Evolutionary conservation across 768 basidiomycete genomes (phyloP), one percentile per base, ranked within the genome.

Genomic region (Trametes maxima): DNA sequence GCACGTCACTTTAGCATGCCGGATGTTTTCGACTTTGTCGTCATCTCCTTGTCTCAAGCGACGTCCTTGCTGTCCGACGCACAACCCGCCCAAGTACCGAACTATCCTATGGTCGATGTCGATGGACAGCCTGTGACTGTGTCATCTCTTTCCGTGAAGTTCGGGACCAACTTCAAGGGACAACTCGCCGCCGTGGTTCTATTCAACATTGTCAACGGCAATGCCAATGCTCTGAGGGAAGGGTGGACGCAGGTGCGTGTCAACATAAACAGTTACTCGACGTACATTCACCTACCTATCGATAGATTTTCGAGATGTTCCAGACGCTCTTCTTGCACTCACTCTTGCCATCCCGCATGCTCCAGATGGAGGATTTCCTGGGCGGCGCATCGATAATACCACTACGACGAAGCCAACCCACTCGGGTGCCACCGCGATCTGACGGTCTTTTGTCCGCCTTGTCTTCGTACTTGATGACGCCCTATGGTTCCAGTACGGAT

Each of bases 301-400:
- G 28, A 5, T 8, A 97, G 91, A 94, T 99, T 56, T 98, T 99
- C 68, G 96, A 98, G 74, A 98, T 98, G 88, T 95, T 96, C 76
- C 90, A 95, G 70, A 97, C 95, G 36, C 79, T 99, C 22, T 99
- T 98, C 77, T 75, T 98, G 47, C 92, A 98, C 72, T 95, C 95
- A 17, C 80, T 98, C 24, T 79, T 99, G 17, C 97, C 97, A 0
- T 85, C 81, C 11, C 82, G 89, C 51, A 92, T 99, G 90, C 77
- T 97, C 12, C 94, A 96, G 72, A 95, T 97, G 92, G 96, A 97
- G 72, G 97, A 98, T 70, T 98, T 99, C 78, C 82, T 98, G 10
- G 94, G 94, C n/a, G 95, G 95, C 16, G 85, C 88, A 35, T 90
- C 93, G 7, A 89, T 88, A 79, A 98, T 98, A 67, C 96, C 97